Conservation (phyloP, 1,139 yeast genomes). For the Zygosaccharomyces sapae region DNA sequence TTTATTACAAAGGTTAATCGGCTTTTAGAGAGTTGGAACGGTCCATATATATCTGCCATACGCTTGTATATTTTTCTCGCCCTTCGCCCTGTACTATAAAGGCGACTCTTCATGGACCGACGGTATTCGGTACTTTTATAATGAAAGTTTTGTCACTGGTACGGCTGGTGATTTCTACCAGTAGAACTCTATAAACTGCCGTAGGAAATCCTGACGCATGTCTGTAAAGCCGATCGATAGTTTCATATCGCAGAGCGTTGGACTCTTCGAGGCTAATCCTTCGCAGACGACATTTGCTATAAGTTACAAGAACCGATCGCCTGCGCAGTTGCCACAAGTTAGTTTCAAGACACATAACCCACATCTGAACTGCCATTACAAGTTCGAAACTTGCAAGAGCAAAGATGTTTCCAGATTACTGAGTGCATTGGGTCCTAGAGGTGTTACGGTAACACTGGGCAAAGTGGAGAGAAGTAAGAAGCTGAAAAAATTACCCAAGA, state of each 20-base stretch:
- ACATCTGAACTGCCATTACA: slow-evolving; percentile 61
- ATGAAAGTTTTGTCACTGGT: too few relatives aligned
- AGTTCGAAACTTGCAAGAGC: slow-evolving; percentile 55
- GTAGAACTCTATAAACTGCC: too few relatives aligned
- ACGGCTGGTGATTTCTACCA: too few relatives aligned
- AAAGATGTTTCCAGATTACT: slow-evolving; percentile 78
- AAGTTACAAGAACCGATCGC: slow-evolving; percentile 40
- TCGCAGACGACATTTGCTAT: slow-evolving; percentile 46
- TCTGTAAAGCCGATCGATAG: slow-evolving; percentile 45
- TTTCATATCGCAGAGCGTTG: slow-evolving; percentile 47
- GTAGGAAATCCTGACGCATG: slow-evolving; percentile 11
- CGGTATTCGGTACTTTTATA: too few relatives aligned
- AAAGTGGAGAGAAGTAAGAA: slow-evolving; percentile 22
- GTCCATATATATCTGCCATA: too few relatives aligned
- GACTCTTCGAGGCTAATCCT: slow-evolving; percentile 48
- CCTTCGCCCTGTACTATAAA: too few relatives aligned
- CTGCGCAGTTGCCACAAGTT: slow-evolving; percentile 36
- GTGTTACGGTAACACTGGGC: slow-evolving; percentile 43
- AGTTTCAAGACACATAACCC: slow-evolving; percentile 72
- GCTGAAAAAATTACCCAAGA: slow-evolving; percentile 11
- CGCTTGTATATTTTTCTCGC: too few relatives aligned
- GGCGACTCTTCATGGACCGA: too few relatives aligned
- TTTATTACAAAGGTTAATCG: too few relatives aligned
- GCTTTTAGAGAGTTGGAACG: too few relatives aligned
- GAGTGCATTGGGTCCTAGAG: slow-evolving; percentile 82